Conservation (phyloP, 139 green algal species). For the Picochlorum sp. region DNA sequence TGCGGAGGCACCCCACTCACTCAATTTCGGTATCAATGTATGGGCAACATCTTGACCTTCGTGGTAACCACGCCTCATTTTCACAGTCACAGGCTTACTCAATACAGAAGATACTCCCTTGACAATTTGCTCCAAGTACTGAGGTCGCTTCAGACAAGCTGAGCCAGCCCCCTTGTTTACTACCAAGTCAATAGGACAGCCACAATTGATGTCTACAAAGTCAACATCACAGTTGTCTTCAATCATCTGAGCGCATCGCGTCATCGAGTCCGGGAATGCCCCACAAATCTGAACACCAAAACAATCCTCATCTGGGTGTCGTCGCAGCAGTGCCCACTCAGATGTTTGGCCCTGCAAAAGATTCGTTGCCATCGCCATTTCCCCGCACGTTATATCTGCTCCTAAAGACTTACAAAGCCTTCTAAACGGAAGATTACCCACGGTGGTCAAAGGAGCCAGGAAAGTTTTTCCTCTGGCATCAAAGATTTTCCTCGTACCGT, state of each 20-base stretch:
- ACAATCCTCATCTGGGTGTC: constrained; percentile 81
- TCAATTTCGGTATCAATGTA: constrained; percentile 51
- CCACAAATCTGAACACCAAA: constrained; percentile 96
- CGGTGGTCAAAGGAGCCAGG: constrained; percentile 92
- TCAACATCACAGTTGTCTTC: constrained; percentile 59
- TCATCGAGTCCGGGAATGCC: constrained; percentile 70
- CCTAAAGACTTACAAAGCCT: constrained; percentile 82
- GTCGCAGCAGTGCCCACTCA: constrained; percentile 95
- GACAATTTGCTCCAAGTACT: constrained; percentile 64
- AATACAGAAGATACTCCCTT: constrained; percentile 33
- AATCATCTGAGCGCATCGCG: constrained; percentile 65
- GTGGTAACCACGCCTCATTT: constrained; percentile 42
- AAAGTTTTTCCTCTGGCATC: constrained; percentile 84
- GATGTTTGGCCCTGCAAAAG: constrained; percentile 78
- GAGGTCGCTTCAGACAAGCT: constrained; percentile 64
- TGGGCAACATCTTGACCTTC: constrained; percentile 67
- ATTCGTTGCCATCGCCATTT: constrained; percentile 96
- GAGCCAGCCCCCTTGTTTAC: constrained; percentile 55
- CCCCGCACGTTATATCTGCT: constrained; percentile 83
- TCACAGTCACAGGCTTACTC: constrained; percentile 57
- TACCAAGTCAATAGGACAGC: constrained; percentile 83
- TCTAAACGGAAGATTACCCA: constrained; percentile 94
- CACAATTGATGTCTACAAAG: constrained; percentile 95
- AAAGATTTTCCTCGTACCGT: constrained; percentile 39
- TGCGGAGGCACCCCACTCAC: constrained; percentile 66